Evolutionary conservation across 768 basidiomycete genomes (phyloP).

Genomic region (Macrocybe gigantea): DNA sequence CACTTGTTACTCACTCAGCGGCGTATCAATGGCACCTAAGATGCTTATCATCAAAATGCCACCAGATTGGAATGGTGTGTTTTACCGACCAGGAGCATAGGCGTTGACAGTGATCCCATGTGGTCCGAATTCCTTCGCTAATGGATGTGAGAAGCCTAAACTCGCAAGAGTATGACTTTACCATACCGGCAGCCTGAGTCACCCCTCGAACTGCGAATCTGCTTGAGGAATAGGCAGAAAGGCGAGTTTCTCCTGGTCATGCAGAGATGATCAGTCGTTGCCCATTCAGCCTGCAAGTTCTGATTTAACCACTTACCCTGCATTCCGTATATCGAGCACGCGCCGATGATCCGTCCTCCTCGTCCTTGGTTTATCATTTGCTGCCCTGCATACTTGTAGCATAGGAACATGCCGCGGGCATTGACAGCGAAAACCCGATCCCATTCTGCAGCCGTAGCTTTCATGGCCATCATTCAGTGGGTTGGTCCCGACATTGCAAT

Average conservation of each 20-base stretch:
- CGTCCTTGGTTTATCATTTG: conserved; percentile 35
- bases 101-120: conserved; percentile 30
- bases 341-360: conserved; percentile 36
- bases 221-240: conserved; percentile 25
- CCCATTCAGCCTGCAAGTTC: background rate
- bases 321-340: conserved; percentile 30
- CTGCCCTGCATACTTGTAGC: conserved; percentile 30
- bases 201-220: conserved; percentile 40
- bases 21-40: conserved; percentile 7
- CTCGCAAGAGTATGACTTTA: background rate
- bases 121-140: conserved; percentile 11
- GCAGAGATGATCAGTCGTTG: background rate
- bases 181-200: conserved; percentile 30
- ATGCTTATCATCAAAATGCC: too few relatives aligned
- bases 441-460: conserved; percentile 20
- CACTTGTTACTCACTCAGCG: conserved; percentile 2
- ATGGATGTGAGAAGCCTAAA: background rate
- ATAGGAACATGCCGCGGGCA: conserved; percentile 25
- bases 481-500: background rate
- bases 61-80: too few relatives aligned
- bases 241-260: background rate
- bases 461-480: conserved; percentile 6
- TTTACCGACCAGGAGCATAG: conserved; percentile 22
- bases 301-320: conserved; percentile 20
- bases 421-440: conserved; percentile 22